Evolutionary conservation across 2,329 filamentous ascomycete species (phyloP).

Genomic region (Cordyceps javanica): DNA sequence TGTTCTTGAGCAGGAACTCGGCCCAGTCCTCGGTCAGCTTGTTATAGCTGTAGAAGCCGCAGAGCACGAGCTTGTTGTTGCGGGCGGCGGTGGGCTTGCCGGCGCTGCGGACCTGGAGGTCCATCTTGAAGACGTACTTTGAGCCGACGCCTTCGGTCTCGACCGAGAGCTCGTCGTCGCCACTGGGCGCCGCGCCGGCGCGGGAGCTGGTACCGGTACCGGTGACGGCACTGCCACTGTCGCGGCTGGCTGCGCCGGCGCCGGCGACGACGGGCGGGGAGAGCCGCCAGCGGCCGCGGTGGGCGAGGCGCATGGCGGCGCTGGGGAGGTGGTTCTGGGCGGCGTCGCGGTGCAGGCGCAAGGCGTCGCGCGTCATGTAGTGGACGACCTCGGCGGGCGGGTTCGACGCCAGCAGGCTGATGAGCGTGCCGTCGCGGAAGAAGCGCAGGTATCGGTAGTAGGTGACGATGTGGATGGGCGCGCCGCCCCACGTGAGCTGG

Average conservation of each 20-base stretch:
- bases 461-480: conserved; percentile 86
- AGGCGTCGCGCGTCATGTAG: conserved; percentile 65
- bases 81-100: conserved; percentile 50
- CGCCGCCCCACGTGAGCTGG: conserved; percentile 65
- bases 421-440: conserved; percentile 79
- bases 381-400: conserved; percentile 87
- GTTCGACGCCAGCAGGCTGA: conserved; percentile 72
- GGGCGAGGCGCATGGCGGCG: conserved; percentile 61
- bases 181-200: conserved; percentile 32
- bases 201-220: conserved; percentile 56
- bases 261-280: conserved; percentile 16
- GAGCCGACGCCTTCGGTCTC: conserved; percentile 77
- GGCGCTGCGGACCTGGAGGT: conserved; percentile 62
- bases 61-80: conserved; percentile 87
- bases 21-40: conserved; percentile 84
- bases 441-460: conserved; percentile 97
- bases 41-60: conserved; percentile 88
- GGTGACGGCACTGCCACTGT: conserved; percentile 49
- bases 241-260: not conserved
- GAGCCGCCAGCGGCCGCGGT: conserved; percentile 51
- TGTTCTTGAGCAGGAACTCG: conserved; percentile 63
- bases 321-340: conserved; percentile 29
- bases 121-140: conserved; percentile 82
- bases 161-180: conserved; percentile 66
- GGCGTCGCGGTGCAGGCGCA: conserved; percentile 42